These are phyloP conservation scores for Jaltomata sinuosa DNA, from an alignment of 257 asterid species.

Conservation along the genomic window DNA sequence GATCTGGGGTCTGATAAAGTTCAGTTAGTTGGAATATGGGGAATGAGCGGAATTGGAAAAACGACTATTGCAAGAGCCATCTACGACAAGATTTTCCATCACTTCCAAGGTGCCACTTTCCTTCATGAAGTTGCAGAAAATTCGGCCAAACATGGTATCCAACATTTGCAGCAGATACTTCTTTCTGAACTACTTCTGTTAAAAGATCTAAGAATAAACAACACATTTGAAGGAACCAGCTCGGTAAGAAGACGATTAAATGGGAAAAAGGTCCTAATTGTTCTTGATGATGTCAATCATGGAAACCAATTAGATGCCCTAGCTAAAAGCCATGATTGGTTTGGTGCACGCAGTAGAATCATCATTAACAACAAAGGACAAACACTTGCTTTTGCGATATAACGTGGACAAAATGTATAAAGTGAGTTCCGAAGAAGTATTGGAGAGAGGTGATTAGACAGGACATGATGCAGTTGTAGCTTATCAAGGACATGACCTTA, in stretches of 20 bases:
- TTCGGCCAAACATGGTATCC: conserved; percentile 3
- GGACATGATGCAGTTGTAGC: too few species aligned
- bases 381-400: not conserved
- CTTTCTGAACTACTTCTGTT: conserved; percentile 1
- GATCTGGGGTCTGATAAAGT: not conserved
- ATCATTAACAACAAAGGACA: conserved; percentile 14
- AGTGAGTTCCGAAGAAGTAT: not conserved
- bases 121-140: conserved; percentile 8
- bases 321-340: conserved; percentile 4
- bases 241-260: not conserved
- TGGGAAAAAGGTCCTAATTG: conserved; percentile 4
- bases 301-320: not conserved
- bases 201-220: not conserved
- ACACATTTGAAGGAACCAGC: not conserved
- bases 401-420: not conserved
- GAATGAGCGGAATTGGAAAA: conserved; percentile 12
- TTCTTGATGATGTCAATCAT: conserved; percentile 17
- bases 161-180: conserved; percentile 5
- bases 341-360: conserved; percentile 10
- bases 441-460: too few species aligned
- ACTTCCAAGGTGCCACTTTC: conserved; percentile 1
- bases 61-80: not conserved
- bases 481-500: too few species aligned
- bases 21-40: conserved; percentile 4
- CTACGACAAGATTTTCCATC: not conserved